These are phyloP conservation scores for Acanthamoeba healyi DNA, from an alignment of 208 protist species.

Conservation along the genomic window DNA sequence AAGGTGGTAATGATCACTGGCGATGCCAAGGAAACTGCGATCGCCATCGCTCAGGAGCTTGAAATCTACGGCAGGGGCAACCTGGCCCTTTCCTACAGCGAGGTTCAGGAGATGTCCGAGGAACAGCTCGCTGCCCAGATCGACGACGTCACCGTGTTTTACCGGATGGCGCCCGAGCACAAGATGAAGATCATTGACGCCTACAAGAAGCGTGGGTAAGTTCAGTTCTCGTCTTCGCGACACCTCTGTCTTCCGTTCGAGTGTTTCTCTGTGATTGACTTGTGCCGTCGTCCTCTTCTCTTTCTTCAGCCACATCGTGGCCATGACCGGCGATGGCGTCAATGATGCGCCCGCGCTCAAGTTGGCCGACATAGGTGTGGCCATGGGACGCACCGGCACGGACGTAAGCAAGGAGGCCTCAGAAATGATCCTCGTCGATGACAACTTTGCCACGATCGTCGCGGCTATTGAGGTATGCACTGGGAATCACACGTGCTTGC, in stretches of 20 bases:
- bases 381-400: conserved; percentile 92
- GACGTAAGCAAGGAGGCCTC: conserved; percentile 90
- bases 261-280: too few relatives aligned
- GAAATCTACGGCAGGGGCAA: conserved; percentile 52
- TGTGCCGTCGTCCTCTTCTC: too few relatives aligned
- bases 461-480: conserved; percentile 87
- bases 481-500: too few relatives aligned
- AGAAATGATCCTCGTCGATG: conserved; percentile 93
- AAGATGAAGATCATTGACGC: conserved; percentile 82
- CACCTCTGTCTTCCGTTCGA: too few relatives aligned
- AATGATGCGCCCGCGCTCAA: conserved; percentile 95
- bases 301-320: conserved; percentile 88
- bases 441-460: conserved; percentile 95
- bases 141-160: conserved; percentile 78
- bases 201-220: conserved; percentile 55
- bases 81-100: conserved; percentile 58
- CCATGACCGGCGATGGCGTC: conserved; percentile 96
- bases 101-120: conserved; percentile 75
- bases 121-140: conserved; percentile 71
- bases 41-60: conserved; percentile 67
- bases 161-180: conserved; percentile 83
- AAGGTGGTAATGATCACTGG: conserved; percentile 73
- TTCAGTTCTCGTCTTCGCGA: too few relatives aligned
- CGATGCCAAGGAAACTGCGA: conserved; percentile 61
- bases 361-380: conserved; percentile 93